Evolutionary conservation across 2,329 filamentous ascomycete species (phyloP), one percentile per base, ranked within the genome.

Genomic region (Fusarium sp.): DNA sequence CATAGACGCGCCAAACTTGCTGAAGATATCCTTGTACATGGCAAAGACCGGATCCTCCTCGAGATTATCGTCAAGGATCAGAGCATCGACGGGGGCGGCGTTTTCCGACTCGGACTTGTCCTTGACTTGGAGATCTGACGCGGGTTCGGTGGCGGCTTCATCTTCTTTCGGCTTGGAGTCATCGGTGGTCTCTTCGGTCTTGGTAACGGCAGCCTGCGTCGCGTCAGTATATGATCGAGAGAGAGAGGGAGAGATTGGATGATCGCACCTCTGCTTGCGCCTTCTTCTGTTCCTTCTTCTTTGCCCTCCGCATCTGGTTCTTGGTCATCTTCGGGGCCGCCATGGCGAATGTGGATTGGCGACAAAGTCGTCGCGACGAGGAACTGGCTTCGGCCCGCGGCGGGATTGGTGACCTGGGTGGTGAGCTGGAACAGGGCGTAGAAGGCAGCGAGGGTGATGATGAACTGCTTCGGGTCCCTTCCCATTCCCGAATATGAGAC

Each of bases 221-320:
- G 68, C 72, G 76, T 72, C 56, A 78, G 75, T 35, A 63, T 31
- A 17, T 35, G 31, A 36, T 27, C 36, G 11, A 10, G 11, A 10
- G 46, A 22, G 46, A 17, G 33, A 6, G 46, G 22, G 20, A 51
- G 16, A 24, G 38, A 10, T 35, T 7, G 2, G 64, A 12, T 16
- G 10, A 42, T 29, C 70, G 72, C 63, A 90, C 89, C 77, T 91
- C 85, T 81, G 89, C 85, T 61, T 88, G 84, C 75, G 90, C 84
- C 79, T 91, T 91, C 85, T 97, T 97, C 81, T 94, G 91, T 78
- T 94, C 93, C 91, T 98, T 98, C 90, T 96, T 98, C 87, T 96
- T 95, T 57, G 94, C 93, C 82, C 96, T 92, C 82, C 95, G 91
- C 87, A 95, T 92, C 84, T 97, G 94, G 84, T 98, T 98, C 87